Evolutionary conservation across 495 filamentous ascomycete genomes (phyloP), one percentile per base, ranked within the genome.

Genomic region (Aspergillus baeticus): DNA sequence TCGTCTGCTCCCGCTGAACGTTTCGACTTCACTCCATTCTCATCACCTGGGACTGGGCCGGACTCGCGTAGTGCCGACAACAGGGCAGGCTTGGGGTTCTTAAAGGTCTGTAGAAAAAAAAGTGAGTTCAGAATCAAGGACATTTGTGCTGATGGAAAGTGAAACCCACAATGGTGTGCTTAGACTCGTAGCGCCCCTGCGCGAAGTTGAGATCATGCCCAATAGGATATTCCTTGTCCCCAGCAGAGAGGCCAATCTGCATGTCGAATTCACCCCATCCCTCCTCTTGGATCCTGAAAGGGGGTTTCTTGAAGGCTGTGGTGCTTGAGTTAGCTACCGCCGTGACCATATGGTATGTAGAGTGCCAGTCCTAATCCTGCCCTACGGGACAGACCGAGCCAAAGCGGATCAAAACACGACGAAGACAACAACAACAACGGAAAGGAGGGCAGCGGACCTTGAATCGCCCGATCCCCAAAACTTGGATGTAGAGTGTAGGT

Each of bases 261-360:
- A 98, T 93, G 65, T 98, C 95, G 66, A 99, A 99, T 74, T 99
- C 95, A 64, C 95, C 95, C 95, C 95, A 99, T 63, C 95, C 95
- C 71, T 95, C 87, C 71, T 99, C 95, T 50, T 83, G 75, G 68
- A 96, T 94, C 21, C 83, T 82, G 77, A 98, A 99, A 0, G 94
- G 94, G 0, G 91, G 86, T 35, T 86, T 85, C 63, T 85, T 86
- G 78, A 93, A 82, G 6, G 84, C 91, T 96, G 62, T 62, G 39
- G 8, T 48, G 13, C 29, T 18, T 7, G 20, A 15, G 15, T 57
- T 18, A 60, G 51, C 43, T 41, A 6, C 17, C 35, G 21, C 23
- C 23, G 20, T 23, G 26, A 36, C 23, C 37, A n/a, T 37, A 13
- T 7, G 10, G 26, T 11, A 26, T 17, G 21, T 23, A 38, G 17